A percentile compares a stretch with the other conserved stretches of the same genome.
These are phyloP conservation scores for Casuarina glauca DNA, from an alignment of 306 rosid species.

Conservation along the genomic window DNA sequence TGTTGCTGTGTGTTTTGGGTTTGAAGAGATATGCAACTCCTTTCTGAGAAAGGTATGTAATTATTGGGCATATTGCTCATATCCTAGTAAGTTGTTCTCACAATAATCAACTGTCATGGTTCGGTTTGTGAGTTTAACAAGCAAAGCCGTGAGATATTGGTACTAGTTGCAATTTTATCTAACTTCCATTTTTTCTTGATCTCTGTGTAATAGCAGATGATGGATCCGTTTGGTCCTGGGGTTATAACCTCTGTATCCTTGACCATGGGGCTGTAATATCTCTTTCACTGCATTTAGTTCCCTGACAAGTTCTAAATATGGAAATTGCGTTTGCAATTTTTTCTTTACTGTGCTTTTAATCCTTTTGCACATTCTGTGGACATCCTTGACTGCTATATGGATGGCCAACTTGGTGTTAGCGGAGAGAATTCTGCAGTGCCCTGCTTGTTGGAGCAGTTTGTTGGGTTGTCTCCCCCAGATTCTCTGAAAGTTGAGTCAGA, in stretches of 20 bases:
- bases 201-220: slow-evolving; percentile 61
- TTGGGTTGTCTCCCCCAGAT: slow-evolving; percentile 39
- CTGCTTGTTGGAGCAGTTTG: slow-evolving; percentile 54
- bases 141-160: slow-evolving; percentile 13
- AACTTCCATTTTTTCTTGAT: slow-evolving; percentile 25
- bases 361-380: slow-evolving; percentile 12
- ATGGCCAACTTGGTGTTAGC: slow-evolving; percentile 85
- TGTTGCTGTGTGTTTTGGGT: background rate
- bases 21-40: background rate
- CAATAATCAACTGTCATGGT: background rate
- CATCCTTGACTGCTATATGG: slow-evolving; percentile 71
- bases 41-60: background rate
- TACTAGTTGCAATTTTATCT: slow-evolving; percentile 10
- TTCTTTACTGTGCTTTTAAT: slow-evolving; percentile 22
- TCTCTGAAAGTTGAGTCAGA: slow-evolving; percentile 42
- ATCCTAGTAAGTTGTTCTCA: background rate
- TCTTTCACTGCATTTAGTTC: slow-evolving; percentile 11
- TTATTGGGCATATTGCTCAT: background rate
- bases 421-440: slow-evolving; percentile 60
- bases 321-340: slow-evolving; percentile 7
- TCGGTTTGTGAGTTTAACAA: background rate
- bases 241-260: slow-evolving; percentile 94
- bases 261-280: slow-evolving; percentile 1
- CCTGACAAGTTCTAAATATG: slow-evolving; percentile 19
- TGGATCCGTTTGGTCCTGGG: slow-evolving; percentile 97